These are phyloP conservation scores for Osmozyma mogii DNA, from an alignment of 805 yeast species.

Conservation along the genomic window DNA sequence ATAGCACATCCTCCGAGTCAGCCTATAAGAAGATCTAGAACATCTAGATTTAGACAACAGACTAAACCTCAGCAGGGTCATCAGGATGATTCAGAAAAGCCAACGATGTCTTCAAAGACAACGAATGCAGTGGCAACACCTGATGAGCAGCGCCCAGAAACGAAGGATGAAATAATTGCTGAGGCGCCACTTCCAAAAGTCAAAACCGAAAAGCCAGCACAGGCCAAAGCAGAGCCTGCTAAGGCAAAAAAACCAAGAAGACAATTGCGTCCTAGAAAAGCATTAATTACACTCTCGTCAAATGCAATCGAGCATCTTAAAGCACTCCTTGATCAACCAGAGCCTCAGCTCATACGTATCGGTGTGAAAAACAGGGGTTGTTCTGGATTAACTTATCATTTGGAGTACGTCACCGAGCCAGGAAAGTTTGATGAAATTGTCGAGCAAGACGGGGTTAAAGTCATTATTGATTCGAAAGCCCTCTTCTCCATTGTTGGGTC, in stretches of 20 bases:
- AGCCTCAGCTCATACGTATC: constrained; percentile 81
- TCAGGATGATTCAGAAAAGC: constrained; percentile 5
- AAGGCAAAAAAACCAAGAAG: constrained; percentile 36
- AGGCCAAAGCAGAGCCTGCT: constrained; percentile 12
- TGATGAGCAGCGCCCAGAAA: constrained; percentile 1
- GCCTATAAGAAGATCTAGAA: constrained; percentile 24
- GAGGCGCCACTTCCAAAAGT: too few species aligned
- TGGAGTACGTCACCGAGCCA: constrained; percentile 83
- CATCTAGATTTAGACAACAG: constrained; percentile 17
- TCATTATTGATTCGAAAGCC: constrained; percentile 92
- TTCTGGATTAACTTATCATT: constrained; percentile 86
- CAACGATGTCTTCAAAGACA: constrained; percentile 1
- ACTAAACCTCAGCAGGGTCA: constrained; percentile 3
- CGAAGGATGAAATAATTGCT: constrained; percentile 3
- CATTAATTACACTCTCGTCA: constrained; percentile 74
- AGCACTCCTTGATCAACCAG: constrained; percentile 65
- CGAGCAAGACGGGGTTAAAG: constrained; percentile 88
- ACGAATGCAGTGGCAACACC: neutral
- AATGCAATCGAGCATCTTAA: constrained; percentile 68
- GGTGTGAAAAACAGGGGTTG: constrained; percentile 97
- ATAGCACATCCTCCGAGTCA: constrained; percentile 1
- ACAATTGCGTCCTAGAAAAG: constrained; percentile 77
- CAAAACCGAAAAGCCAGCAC: constrained; percentile 5
- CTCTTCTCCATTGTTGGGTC: constrained; percentile 92
- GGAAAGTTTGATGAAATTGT: constrained; percentile 95